phyloP scores from a whole-genome alignment of 768 basidiomycete species.

The Termitomyces sp. region DNA sequence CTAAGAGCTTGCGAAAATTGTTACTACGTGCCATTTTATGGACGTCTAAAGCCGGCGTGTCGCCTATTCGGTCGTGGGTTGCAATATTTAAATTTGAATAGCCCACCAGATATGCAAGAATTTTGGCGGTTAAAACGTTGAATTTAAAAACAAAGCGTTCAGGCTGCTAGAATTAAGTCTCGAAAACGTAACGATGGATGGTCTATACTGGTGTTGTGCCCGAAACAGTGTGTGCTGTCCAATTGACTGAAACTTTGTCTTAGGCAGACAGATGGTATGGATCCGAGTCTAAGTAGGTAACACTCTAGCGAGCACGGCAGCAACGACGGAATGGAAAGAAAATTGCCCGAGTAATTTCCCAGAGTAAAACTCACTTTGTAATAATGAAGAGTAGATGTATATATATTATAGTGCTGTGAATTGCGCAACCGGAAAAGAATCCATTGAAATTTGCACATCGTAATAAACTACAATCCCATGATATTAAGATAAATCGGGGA shows the following conservation, averaged over 20 bases:
- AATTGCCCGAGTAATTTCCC: no score
- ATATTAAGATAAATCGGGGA: neutral
- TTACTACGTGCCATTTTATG: neutral
- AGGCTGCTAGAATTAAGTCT: neutral
- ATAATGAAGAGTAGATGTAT: neutral
- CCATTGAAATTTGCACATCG: neutral
- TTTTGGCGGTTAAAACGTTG: neutral
- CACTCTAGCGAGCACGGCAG: neutral
- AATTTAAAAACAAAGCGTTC: neutral
- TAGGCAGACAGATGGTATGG: neutral
- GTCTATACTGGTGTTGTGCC: neutral
- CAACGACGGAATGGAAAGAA: no score
- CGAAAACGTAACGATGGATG: neutral
- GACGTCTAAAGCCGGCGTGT: neutral
- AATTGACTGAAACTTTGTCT: neutral
- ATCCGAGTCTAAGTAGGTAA: no score
- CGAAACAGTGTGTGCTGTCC: neutral
- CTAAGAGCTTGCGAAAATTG: no score
- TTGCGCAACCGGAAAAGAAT: neutral
- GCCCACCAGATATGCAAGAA: neutral
- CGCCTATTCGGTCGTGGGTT: neutral
- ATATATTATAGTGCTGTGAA: neutral
- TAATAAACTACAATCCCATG: constrained; percentile 7
- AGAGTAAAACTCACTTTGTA: neutral
- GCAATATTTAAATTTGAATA: neutral